These are phyloP conservation scores for Erigeron canadensis DNA, from an alignment of 129 eudicot genomes.

Conservation along the genomic window DNA sequence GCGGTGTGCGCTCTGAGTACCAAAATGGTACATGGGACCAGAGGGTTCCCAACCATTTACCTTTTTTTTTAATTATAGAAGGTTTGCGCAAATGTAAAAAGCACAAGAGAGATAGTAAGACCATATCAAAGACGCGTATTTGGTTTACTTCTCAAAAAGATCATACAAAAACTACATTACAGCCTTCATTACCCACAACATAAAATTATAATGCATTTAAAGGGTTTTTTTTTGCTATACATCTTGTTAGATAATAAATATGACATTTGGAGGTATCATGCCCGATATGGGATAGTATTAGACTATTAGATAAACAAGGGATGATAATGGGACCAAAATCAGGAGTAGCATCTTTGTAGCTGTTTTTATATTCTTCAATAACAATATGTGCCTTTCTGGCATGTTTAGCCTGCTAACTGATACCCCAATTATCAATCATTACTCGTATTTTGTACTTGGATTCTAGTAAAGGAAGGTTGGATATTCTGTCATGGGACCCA, in stretches of 20 bases:
- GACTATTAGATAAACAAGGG: background rate
- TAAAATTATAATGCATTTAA: background rate
- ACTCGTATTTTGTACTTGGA: constrained; percentile 12
- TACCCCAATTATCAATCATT: background rate
- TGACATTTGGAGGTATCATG: constrained; percentile 5
- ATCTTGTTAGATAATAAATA: background rate
- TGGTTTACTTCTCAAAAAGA: background rate
- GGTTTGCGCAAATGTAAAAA: background rate
- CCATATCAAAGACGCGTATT: background rate
- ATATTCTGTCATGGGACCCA: constrained; percentile 19
- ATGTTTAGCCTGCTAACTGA: constrained; percentile 20
- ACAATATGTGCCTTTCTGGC: constrained; percentile 27
- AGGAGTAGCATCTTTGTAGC: constrained; percentile 12
- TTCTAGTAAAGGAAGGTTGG: constrained; percentile 26
- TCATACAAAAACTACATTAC: background rate
- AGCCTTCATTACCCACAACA: background rate
- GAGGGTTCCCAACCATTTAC: too few relatives aligned
- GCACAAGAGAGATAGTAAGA: too few relatives aligned
- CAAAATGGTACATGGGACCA: too few relatives aligned
- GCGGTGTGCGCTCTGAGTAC: too few relatives aligned
- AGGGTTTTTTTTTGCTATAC: background rate
- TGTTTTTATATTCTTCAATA: constrained; percentile 19
- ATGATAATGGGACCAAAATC: background rate
- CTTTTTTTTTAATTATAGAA: background rate
- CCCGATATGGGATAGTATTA: background rate